Evolutionary conservation across 768 basidiomycete genomes (phyloP), one percentile per base, ranked within the genome.

Genomic region (Panaeolus cyanescens): DNA sequence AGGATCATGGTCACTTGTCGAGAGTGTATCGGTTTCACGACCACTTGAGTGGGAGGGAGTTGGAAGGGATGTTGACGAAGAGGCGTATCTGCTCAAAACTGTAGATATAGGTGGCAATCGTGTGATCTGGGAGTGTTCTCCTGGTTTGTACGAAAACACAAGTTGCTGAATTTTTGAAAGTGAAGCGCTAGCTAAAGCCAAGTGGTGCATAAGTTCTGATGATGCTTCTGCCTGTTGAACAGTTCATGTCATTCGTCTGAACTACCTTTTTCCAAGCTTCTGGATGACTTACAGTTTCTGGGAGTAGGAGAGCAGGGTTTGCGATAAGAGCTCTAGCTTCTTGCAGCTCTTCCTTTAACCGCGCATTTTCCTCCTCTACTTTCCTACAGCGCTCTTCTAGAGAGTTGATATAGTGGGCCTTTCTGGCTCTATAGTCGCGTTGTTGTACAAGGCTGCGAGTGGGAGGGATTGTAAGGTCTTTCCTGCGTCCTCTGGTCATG

Each of bases 401-500:
- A 42, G 83, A 83, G 4, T 80, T 71, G 54, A 88, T 69, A 71
- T 87, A 85, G 58, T 78, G 78, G 4, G 85, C 83, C 66, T 84
- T 85, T 55, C 86, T 79, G 6, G 85, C 86, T 19, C 87, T 82
- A 68, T 87, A 89, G 71, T 86, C 86, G 10, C 87, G 80, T 69
- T 89, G 87, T 65, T 86, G 85, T 53, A 82, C 77, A 30, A 89
- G 79, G 36, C 84, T 80, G 28, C 86, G 81, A 20, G 84, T 80
- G 3, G 84, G 80, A 28, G 86, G 84, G 56, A 85, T 86, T 22
- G 84, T 83, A 34, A 83, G 72, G 73, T 89, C 85, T 72, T 85
- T 87, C 73, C 86, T 86, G 66, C 87, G 84, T 40, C 87, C 87
- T 72, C 87, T 78, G 56, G 86, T 83, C 87, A 89, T 87, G 40